Evolutionary conservation across 164 flowering plant genomes (phyloP), one percentile per base, ranked within the genome.

Genomic region (Brasenia schreberi): DNA sequence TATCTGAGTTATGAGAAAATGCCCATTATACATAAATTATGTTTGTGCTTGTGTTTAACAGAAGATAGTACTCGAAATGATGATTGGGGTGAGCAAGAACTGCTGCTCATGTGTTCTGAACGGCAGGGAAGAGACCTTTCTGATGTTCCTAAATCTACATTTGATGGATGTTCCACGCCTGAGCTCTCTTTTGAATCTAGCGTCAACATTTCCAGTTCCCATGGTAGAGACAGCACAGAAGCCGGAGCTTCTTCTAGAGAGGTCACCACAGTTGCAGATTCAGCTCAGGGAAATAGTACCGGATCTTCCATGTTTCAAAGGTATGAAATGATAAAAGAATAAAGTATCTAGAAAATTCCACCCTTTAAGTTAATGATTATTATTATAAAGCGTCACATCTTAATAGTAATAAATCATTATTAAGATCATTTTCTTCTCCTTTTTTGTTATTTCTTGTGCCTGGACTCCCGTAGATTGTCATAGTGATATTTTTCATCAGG

Each of bases 281-380:
- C 87, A 63, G 61, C 70, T 71, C 67, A 42, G 33, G 74, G 74
- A 49, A 76, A 61, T 19, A 78, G 64, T 67, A 81, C 73, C 73
- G 89, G 96, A 19, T 42, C 80, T 74, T 80, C 90, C 64, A 68
- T 89, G 18, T 87, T 94, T 65, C 87, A 87, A 74, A 81, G 98
- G 98, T 92, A 85, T 18, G 52, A 23, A 11, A 49, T 14, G 10
- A 49, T 49, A 9, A 39, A 27, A 17, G 2, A 12, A 67, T 42
- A 6, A 58, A 33, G 10, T 49, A 49, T 9, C 10, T 6, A 49
- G 0, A 49, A 49, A 33, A 4, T 33, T 33, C 39, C 39, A 3
- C 39, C 4, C 39, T 33, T 33, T 33, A 33, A 33, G 39, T 33
- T 33, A 33, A 33, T 33, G 39, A 33, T 33, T 0, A 33, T 33